These are phyloP conservation scores for Prunus dulcis DNA, from an alignment of 306 rosid genomes.

Conservation along the genomic window DNA sequence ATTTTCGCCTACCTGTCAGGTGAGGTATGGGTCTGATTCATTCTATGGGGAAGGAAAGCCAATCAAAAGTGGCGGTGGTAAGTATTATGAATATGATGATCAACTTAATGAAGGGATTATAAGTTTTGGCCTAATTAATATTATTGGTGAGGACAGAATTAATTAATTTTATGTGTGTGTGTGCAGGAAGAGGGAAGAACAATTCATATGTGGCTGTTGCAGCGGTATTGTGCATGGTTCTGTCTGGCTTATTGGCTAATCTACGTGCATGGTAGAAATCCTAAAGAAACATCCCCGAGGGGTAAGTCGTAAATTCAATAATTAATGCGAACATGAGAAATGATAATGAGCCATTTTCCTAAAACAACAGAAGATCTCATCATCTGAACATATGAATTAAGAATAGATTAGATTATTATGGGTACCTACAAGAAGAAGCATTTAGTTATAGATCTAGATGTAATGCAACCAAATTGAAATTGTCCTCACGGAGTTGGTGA, in stretches of 20 bases:
- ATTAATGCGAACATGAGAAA: no score
- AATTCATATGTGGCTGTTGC: background rate
- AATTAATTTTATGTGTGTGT: background rate
- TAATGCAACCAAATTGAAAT: no score
- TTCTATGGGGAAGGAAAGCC: background rate
- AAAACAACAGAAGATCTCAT: no score
- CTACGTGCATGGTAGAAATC: background rate
- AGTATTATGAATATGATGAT: background rate
- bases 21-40: background rate
- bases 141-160: background rate
- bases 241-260: background rate
- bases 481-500: no score
- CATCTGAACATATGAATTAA: no score
- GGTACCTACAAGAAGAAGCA: no score
- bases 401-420: no score
- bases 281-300: background rate
- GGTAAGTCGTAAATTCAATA: no score
- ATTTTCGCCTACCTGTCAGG: slow-evolving; percentile 5
- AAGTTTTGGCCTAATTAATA: background rate
- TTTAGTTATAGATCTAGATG: no score
- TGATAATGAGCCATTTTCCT: no score
- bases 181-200: background rate
- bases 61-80: background rate
- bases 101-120: background rate
- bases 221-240: background rate